Conservation (phyloP, 2,329 filamentous ascomycete species). For the Sporothrix humicola region DNA sequence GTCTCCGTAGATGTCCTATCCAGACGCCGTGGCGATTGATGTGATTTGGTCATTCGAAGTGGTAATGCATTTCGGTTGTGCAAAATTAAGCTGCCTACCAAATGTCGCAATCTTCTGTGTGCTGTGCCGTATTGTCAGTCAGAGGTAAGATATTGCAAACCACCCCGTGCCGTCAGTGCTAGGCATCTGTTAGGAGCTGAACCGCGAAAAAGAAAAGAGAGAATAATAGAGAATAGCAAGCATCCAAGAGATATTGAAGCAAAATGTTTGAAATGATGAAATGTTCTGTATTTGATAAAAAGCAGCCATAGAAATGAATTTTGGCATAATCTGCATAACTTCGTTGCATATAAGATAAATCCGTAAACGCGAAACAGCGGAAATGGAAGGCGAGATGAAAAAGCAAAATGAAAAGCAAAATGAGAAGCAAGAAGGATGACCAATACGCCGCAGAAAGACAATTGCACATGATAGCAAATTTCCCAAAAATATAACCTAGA, state of each 20-base stretch:
- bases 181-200: too few relatives aligned
- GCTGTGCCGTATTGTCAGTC: too few relatives aligned
- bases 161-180: too few relatives aligned
- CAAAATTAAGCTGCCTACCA: too few relatives aligned
- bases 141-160: too few relatives aligned
- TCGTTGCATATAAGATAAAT: conserved; percentile 8
- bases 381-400: background rate
- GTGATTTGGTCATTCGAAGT: too few relatives aligned
- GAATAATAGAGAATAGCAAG: too few relatives aligned
- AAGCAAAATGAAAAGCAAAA: background rate
- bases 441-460: background rate
- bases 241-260: too few relatives aligned
- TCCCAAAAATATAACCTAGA: background rate
- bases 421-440: background rate
- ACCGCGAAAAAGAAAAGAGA: too few relatives aligned
- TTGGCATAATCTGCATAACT: conserved; percentile 16
- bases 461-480: background rate
- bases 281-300: background rate
- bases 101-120: too few relatives aligned
- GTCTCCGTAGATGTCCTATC: background rate
- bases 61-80: too few relatives aligned
- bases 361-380: background rate
- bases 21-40: background rate
- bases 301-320: background rate
- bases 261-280: background rate